phyloP scores from a whole-genome alignment of 192 early-diverging fungal species.

The Podochytrium sp. region DNA sequence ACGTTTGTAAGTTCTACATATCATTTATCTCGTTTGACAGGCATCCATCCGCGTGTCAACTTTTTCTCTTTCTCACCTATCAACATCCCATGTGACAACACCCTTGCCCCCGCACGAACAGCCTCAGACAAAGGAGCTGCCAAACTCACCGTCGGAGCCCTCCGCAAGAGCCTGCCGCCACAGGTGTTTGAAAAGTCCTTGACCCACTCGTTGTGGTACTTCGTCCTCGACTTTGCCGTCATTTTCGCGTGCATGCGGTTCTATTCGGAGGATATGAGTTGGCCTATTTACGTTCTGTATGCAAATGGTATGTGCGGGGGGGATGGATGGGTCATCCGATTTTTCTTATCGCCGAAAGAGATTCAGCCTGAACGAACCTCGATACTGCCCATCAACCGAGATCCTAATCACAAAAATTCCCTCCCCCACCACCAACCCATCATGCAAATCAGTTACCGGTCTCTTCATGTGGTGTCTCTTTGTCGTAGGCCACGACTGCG shows the following conservation, averaged over 20 bases:
- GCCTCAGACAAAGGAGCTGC: conserved; percentile 5
- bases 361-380: neutral
- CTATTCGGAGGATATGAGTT: conserved; percentile 31
- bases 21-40: too few relatives aligned
- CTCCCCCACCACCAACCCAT: neutral
- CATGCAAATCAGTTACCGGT: conserved; percentile 27
- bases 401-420: too few relatives aligned
- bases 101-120: too few relatives aligned
- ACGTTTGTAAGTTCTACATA: too few relatives aligned
- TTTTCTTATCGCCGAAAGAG: neutral
- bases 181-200: conserved; percentile 46
- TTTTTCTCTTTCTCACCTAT: too few relatives aligned
- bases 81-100: too few relatives aligned
- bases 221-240: conserved; percentile 37
- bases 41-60: too few relatives aligned
- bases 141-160: conserved; percentile 37
- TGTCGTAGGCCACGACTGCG: conserved; percentile 52
- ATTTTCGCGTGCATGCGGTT: conserved; percentile 32
- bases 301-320: conserved; percentile 16
- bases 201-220: conserved; percentile 28
- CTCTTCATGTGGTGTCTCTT: conserved; percentile 53
- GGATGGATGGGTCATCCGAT: neutral
- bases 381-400: neutral
- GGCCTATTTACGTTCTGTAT: conserved; percentile 20
- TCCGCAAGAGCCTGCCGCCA: conserved; percentile 45